Evolutionary conservation across 208 protist species (phyloP).

Genomic region (Acanthamoeba culbertsoni): DNA sequence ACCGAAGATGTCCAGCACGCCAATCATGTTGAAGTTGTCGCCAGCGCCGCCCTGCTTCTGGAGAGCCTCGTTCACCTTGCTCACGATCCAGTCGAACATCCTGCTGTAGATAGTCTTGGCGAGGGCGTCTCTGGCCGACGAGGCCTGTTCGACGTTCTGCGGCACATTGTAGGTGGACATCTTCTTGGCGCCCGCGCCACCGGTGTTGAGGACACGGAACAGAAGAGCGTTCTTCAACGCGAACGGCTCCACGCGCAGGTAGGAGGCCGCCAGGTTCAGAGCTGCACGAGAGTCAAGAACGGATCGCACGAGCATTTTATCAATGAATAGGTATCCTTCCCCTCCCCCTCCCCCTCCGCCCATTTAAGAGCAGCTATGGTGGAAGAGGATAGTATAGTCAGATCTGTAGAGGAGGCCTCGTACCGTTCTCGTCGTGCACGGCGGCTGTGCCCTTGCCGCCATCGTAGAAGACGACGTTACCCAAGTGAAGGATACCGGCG

Average conservation of each 20-base stretch:
- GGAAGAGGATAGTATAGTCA: too few relatives aligned
- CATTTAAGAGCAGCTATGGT: too few relatives aligned
- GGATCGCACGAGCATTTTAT: background rate
- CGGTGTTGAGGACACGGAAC: constrained; percentile 61
- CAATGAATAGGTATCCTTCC: background rate
- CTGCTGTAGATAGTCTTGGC: constrained; percentile 84
- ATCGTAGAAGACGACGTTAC: constrained; percentile 86
- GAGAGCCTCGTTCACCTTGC: constrained; percentile 81
- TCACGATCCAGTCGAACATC: constrained; percentile 87
- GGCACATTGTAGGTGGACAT: constrained; percentile 75
- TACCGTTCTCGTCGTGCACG: constrained; percentile 23
- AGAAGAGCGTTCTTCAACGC: constrained; percentile 53
- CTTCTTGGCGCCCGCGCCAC: constrained; percentile 82
- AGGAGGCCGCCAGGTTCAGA: constrained; percentile 9
- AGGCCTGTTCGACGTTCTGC: constrained; percentile 60
- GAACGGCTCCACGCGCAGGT: constrained; percentile 59
- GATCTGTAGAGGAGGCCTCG: constrained; percentile 2
- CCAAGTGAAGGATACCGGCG: constrained; percentile 83
- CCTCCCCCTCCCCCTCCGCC: too few relatives aligned
- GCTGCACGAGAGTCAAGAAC: constrained; percentile 75
- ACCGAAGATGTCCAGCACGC: constrained; percentile 95
- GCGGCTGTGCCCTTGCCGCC: constrained; percentile 71
- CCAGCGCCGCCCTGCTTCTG: background rate
- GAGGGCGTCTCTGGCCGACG: constrained; percentile 75
- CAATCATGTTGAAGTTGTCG: constrained; percentile 74